Conservation (phyloP, 2,329 filamentous ascomycete genomes). For the Hortaea werneckii region DNA sequence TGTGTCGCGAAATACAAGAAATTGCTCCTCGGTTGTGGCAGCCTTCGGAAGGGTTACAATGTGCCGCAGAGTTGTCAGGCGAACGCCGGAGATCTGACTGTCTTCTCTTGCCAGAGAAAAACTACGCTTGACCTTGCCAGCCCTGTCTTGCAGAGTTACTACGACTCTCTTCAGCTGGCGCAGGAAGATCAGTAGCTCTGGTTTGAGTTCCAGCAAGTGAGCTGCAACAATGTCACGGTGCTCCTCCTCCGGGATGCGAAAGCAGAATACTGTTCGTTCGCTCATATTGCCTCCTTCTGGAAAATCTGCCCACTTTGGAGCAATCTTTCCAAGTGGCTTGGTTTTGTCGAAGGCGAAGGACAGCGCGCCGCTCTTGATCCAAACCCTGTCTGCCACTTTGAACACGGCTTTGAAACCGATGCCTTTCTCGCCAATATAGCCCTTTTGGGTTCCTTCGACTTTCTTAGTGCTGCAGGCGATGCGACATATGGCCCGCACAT, state of each 20-base stretch:
- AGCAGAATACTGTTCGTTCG: conserved; percentile 11
- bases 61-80: neutral
- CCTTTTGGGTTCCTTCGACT: conserved; percentile 17
- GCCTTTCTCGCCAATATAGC: conserved; percentile 43
- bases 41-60: neutral
- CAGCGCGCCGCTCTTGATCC: conserved; percentile 36
- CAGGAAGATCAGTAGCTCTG: conserved; percentile 24
- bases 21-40: neutral
- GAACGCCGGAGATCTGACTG: neutral
- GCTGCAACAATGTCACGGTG: conserved; percentile 9
- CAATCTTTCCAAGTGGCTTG: conserved; percentile 26
- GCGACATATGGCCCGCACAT: conserved; percentile 39
- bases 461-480: conserved; percentile 40
- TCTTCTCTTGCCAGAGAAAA: neutral
- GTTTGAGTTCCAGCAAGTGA: conserved; percentile 16
- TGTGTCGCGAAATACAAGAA: conserved; percentile 5
- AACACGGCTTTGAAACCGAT: conserved; percentile 46
- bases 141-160: conserved; percentile 6
- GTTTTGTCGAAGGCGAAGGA: conserved; percentile 35
- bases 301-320: conserved; percentile 21
- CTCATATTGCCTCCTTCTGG: conserved; percentile 8
- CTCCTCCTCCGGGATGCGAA: conserved; percentile 12
- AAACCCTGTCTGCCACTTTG: conserved; percentile 35
- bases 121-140: neutral
- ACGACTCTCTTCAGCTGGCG: conserved; percentile 18